Evolutionary conservation across 306 rosid genomes (phyloP).

Genomic region (Sophora flavescens): DNA sequence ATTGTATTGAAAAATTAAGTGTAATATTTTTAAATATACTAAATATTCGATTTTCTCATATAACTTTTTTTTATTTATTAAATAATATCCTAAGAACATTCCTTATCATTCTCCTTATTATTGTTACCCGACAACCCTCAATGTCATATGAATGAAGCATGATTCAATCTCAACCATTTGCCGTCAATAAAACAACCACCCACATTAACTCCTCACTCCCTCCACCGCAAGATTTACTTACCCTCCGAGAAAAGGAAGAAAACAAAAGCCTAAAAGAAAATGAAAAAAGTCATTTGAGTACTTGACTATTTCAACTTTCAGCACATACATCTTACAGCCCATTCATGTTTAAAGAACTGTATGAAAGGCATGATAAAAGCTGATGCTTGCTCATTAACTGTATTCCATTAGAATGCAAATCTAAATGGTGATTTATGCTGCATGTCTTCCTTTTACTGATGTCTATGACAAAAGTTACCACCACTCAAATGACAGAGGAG

Average conservation of each 20-base stretch:
- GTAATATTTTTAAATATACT: no score
- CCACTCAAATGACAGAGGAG: slow-evolving; percentile 27
- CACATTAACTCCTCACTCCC: slow-evolving; percentile 22
- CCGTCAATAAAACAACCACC: slow-evolving; percentile 26
- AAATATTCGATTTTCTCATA: no score
- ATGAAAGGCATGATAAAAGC: slow-evolving; percentile 59
- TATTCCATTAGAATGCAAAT: slow-evolving; percentile 45
- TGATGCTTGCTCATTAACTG: slow-evolving; percentile 49
- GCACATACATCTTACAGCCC: slow-evolving; percentile 50
- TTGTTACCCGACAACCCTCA: background rate
- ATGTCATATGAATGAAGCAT: slow-evolving; percentile 25
- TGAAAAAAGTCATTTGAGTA: slow-evolving; percentile 44
- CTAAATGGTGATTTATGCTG: slow-evolving; percentile 48
- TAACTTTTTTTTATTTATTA: no score
- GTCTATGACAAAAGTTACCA: slow-evolving; percentile 42
- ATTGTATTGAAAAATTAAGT: no score
- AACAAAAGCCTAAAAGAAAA: slow-evolving; percentile 29
- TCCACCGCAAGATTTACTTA: slow-evolving; percentile 29
- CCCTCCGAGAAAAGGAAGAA: slow-evolving; percentile 6
- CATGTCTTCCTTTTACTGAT: slow-evolving; percentile 45
- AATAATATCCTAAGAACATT: no score
- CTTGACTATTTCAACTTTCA: slow-evolving; percentile 45
- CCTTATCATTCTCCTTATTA: background rate
- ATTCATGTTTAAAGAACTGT: slow-evolving; percentile 55
- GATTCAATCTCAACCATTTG: slow-evolving; percentile 21